Evolutionary conservation across 495 filamentous ascomycete species (phyloP).

Genomic region (Talaromyces stipitatus): DNA sequence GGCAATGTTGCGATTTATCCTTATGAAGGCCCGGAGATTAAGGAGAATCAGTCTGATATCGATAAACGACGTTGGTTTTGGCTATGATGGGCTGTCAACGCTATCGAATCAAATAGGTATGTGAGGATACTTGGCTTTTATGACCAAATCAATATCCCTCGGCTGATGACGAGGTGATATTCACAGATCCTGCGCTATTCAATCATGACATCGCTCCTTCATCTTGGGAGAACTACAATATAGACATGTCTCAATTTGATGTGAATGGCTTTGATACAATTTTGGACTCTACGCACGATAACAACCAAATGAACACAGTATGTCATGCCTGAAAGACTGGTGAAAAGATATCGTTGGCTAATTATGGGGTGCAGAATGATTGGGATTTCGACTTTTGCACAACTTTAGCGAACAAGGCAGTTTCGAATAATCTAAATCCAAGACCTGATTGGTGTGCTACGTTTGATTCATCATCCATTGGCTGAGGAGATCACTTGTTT

Average conservation of each 20-base stretch:
- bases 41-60: not conserved
- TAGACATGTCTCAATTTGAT: not conserved
- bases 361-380: not conserved
- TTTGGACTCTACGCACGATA: not conserved
- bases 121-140: no score
- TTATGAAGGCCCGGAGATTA: constrained; percentile 49
- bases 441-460: not conserved
- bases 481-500: no score
- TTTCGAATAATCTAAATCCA: no score
- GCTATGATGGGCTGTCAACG: not conserved
- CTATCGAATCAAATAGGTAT: not conserved
- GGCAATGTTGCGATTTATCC: constrained; percentile 55
- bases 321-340: not conserved
- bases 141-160: no score
- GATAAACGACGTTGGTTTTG: not conserved
- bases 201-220: not conserved
- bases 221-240: not conserved
- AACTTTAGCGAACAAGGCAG: not conserved
- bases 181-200: not conserved
- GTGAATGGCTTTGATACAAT: not conserved
- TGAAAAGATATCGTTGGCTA: not conserved
- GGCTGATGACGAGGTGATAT: not conserved
- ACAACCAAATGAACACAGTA: not conserved
- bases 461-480: not conserved
- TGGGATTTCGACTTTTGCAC: not conserved